Base-by-base conservation (phyloP, 2,329 filamentous ascomycete species). In the Alternaria burnsii region DNA sequence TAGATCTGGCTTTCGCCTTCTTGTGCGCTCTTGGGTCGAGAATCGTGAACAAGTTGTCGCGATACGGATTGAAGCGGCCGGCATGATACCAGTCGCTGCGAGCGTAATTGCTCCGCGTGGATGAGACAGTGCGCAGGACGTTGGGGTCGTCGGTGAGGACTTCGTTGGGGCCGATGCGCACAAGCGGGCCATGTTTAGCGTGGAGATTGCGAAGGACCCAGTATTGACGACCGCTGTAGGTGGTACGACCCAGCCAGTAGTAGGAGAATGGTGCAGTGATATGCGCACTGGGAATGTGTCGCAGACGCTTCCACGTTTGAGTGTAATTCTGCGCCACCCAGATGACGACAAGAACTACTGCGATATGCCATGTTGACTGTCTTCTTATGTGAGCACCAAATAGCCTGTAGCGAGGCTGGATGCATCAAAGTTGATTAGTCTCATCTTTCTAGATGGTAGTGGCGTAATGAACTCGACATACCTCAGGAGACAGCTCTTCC, bases 111-210 rank as follows among this genome's bases (percentile, higher is more conserved):
- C 75, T 74, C 7, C 74, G 65, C 3, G 73, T 73, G 7, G 73
- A 76, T 56, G 80, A 80, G 44, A 84, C 81, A 62, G 76, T 79
- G 16, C 72, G 69, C 68, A 82, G 76, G 8, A 84, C 71, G 38
- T 83, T 80, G 0, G 82, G 76, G 22, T 83, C 82, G n/a, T 80
- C 79, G 0, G 82, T 83, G 43, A 82, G 62, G 50, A 85, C 71
- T 50, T 83, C 62, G n/a, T 81, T 82, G 9, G 83, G 82, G 0
- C 81, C 79, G 26, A 81, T 76, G 32, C 83, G 47, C 71, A 76
- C 79, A 40, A 79, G 70, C 34, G 54, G 44, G 18, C 54, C 54
- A 16, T 36, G 20, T 40, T 41, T 52, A 14, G 34, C 26, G 6
- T 52, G 22, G 3, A 52, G 7, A 11, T 52, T 26, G 50, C 56